Percentiles rank a stretch among this genome's conserved stretches.
These are phyloP conservation scores for Hemerocallis citrina DNA, from an alignment of 106 monocot species.

Conservation along the genomic window DNA sequence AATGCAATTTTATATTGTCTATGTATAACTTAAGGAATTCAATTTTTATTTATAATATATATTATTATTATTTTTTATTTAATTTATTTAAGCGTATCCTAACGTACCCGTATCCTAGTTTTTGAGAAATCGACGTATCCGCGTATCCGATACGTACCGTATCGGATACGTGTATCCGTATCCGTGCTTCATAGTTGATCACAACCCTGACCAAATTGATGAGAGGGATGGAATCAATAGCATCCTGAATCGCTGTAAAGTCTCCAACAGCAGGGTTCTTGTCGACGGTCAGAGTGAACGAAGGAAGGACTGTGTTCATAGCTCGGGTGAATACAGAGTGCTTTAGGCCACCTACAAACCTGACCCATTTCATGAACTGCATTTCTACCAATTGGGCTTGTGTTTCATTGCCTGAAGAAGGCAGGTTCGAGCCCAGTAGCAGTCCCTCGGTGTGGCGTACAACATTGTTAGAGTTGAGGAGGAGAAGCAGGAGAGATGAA, in stretches of 20 bases:
- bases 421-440: conserved; percentile 9
- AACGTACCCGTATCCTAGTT: too few species aligned
- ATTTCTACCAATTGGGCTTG: conserved; percentile 38
- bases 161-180: too few species aligned
- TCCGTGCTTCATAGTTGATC: too few species aligned
- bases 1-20: too few species aligned
- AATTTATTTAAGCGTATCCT: too few species aligned
- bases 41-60: too few species aligned
- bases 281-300: conserved; percentile 60
- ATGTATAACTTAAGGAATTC: too few species aligned
- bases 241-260: conserved; percentile 78
- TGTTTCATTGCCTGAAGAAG: conserved; percentile 33
- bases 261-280: conserved; percentile 72
- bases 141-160: too few species aligned
- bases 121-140: too few species aligned
- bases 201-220: conserved; percentile 71
- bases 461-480: conserved; percentile 14
- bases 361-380: conserved; percentile 79
- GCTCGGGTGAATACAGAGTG: conserved; percentile 46
- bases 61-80: too few species aligned
- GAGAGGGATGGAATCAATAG: conserved; percentile 66
- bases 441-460: conserved; percentile 40
- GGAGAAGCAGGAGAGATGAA: conserved; percentile 13
- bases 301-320: conserved; percentile 63
- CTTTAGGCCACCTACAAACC: conserved; percentile 56